These are phyloP conservation scores for Neltuma alba DNA, from an alignment of 306 rosid species.

Conservation along the genomic window DNA sequence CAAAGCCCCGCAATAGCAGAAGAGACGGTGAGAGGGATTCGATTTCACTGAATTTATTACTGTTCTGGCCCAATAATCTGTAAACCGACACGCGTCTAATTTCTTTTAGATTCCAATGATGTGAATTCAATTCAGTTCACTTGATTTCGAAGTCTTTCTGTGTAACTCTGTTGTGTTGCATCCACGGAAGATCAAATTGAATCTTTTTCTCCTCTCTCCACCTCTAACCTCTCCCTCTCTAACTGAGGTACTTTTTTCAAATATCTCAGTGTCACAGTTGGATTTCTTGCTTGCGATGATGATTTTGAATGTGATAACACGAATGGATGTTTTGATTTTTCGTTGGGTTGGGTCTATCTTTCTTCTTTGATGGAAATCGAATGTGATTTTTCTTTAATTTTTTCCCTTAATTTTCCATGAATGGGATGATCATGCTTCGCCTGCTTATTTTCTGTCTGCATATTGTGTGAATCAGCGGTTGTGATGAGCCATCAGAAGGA, in stretches of 20 bases:
- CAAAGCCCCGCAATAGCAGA: neutral
- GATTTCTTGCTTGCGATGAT: conserved; percentile 20
- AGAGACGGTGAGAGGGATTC: conserved; percentile 23
- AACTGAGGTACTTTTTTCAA: conserved; percentile 34
- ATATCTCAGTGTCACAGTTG: conserved; percentile 21
- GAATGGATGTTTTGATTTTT: conserved; percentile 36
- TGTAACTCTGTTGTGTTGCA: conserved; percentile 37
- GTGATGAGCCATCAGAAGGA: conserved; percentile 4
- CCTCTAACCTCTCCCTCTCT: conserved; percentile 26
- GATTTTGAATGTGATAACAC: conserved; percentile 33
- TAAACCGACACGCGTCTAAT: conserved; percentile 16
- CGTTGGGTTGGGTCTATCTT: conserved; percentile 24
- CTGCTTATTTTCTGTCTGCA: neutral
- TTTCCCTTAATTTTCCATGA: neutral
- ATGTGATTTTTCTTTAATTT: neutral
- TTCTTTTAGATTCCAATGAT: conserved; percentile 34
- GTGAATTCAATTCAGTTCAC: conserved; percentile 20
- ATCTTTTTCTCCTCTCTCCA: conserved; percentile 34
- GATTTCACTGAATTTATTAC: conserved; percentile 39
- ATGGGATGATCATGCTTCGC: neutral
- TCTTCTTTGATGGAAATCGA: conserved; percentile 27
- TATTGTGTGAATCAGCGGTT: conserved; percentile 7
- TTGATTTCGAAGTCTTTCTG: conserved; percentile 42
- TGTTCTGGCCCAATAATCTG: conserved; percentile 44
- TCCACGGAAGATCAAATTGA: conserved; percentile 12